phyloP scores from a whole-genome alignment of 1,284 basidiomycete genomes.

The Sparassis latifolia region DNA sequence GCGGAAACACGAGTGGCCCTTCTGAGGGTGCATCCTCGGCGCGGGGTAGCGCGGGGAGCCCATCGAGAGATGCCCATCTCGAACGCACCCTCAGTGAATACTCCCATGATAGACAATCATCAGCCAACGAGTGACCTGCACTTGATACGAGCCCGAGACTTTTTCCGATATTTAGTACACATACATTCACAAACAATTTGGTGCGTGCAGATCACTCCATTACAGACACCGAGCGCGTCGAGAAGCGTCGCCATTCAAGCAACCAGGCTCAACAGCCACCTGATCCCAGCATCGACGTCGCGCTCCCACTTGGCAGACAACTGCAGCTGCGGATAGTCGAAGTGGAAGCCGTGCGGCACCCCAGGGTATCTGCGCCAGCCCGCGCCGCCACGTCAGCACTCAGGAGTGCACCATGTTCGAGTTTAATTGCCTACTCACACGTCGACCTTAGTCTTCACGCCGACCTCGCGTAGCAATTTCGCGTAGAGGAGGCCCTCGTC shows the following conservation, averaged over 20 bases:
- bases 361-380: slow-evolving; percentile 7
- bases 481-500: slow-evolving; percentile 20
- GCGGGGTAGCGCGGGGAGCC: too few species aligned
- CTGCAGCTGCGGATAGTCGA: background rate
- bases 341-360: slow-evolving; percentile 10
- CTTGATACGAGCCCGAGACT: too few species aligned
- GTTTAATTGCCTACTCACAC: slow-evolving; percentile 9
- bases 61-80: too few species aligned
- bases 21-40: too few species aligned
- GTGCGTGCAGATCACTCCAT: too few species aligned
- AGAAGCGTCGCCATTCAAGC: background rate
- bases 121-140: too few species aligned
- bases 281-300: slow-evolving; percentile 6
- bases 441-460: slow-evolving; percentile 13
- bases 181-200: too few species aligned
- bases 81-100: too few species aligned
- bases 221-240: too few species aligned
- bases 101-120: too few species aligned
- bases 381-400: background rate
- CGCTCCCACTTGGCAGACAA: slow-evolving; percentile 1
- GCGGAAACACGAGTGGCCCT: too few species aligned
- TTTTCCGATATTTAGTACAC: too few species aligned
- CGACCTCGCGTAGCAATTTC: slow-evolving; percentile 14
- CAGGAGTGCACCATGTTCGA: background rate
- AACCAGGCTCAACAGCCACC: slow-evolving; percentile 6